Evolutionary conservation across 495 filamentous ascomycete species (phyloP), one percentile per base, ranked within the genome.

Genomic region (Penicillium fimorum): DNA sequence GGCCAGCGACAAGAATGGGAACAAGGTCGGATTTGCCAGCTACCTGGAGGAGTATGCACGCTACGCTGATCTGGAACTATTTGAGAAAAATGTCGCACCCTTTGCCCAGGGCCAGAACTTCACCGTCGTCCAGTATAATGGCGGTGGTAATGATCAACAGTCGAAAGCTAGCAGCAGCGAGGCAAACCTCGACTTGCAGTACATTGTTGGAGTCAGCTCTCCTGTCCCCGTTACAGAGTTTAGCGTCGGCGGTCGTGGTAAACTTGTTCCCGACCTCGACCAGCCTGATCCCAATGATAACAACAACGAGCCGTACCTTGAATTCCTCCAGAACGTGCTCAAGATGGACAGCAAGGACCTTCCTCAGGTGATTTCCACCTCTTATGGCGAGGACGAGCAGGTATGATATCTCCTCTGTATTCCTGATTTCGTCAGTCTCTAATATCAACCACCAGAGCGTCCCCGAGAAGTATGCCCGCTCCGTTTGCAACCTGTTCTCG

Each of bases 341-440:
- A 74, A 73, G 45, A 55, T 76, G 47, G 63, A 69, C 18, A 69
- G 81, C 48, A 55, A 66, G 13, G 74, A 84, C 8, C 77, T 96
- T 10, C 91, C 90, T 1, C 83, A 87, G 56, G 83, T 88, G 12
- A 82, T 96, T 56, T 86, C 87, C 35, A 91, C 84, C 42, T 90
- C 86, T 0, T 96, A 94, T 66, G 89, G 88, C 40, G 90, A 93
- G 60, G 82, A 91, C 45, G 91, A 96, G 66, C 80, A 77, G 71
- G 63, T 75, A 65, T 30, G 47, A 27, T 25, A 17, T 12, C 7
- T 33, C 12, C 33, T 25, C 7, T 24, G 6, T 30, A 4, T 42
- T 40, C 43, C 18, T 22, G 37, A 50, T 37, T 2, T n/a, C 5
- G 2, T 20, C 43, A 10, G 17, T 42, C 40, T 7, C 53, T 63